phyloP scores from a whole-genome alignment of 2,329 filamentous ascomycete species.

The Apiospora malaysiana region DNA sequence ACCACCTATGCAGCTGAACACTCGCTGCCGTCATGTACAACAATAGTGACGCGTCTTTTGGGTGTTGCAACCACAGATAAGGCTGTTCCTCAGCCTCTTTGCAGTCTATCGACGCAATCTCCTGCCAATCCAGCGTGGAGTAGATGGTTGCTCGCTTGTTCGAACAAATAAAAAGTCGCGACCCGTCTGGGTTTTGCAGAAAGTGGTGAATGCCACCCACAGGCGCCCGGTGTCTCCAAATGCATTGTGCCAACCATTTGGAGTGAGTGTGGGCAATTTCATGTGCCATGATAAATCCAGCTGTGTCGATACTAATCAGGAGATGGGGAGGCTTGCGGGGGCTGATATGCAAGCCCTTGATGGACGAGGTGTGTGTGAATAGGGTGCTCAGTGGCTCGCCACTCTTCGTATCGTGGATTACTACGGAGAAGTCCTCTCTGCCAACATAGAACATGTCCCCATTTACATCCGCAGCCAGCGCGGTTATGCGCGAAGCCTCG shows the following conservation, averaged over 20 bases:
- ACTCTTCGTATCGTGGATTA: not conserved
- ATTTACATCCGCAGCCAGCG: not conserved
- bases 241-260: not conserved
- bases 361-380: not conserved
- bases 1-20: not conserved
- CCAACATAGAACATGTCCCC: not conserved
- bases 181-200: not conserved
- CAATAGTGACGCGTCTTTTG: not conserved
- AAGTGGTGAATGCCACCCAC: not conserved
- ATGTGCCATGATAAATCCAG: not conserved
- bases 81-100: not conserved
- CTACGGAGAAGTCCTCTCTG: not conserved
- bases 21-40: not conserved
- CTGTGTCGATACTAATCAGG: not conserved
- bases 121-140: not conserved
- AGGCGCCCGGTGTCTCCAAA: not conserved
- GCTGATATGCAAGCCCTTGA: too few relatives aligned
- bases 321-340: not conserved
- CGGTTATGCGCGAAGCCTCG: conserved; percentile 1
- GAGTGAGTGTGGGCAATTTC: not conserved
- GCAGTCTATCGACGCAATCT: not conserved
- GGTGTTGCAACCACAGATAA: not conserved
- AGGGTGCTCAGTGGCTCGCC: not conserved
- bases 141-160: not conserved
- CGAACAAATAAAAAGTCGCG: not conserved